Conservation (phyloP, 2,329 filamentous ascomycete species). For the Fusarium fujikuroi region DNA sequence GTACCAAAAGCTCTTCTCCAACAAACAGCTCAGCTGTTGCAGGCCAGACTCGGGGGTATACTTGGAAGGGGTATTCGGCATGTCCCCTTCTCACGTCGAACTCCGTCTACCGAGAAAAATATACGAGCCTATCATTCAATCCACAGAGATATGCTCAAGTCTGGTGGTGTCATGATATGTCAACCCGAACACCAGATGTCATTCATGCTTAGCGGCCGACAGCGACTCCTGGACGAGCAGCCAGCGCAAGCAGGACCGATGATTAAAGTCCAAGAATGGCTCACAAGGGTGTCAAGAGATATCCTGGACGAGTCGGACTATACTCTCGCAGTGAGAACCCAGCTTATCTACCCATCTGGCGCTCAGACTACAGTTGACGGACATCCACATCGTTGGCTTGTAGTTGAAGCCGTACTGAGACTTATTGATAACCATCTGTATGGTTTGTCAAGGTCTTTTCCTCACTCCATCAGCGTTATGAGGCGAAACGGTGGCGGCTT, state of each 20-base stretch:
- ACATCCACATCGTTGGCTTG: constrained; percentile 63
- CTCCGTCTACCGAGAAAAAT: constrained; percentile 46
- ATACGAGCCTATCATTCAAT: constrained; percentile 47
- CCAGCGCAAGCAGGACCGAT: constrained; percentile 58
- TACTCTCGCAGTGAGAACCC: constrained; percentile 64
- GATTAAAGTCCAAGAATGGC: constrained; percentile 62
- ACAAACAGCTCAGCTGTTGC: constrained; percentile 67
- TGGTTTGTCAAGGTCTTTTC: constrained; percentile 51
- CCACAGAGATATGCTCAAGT: constrained; percentile 53
- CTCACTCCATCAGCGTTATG: constrained; percentile 52
- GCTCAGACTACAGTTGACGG: constrained; percentile 62
- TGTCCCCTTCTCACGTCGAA: constrained; percentile 67
- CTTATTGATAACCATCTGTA: constrained; percentile 55
- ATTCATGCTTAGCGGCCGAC: constrained; percentile 70
- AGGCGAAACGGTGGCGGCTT: constrained; percentile 32
- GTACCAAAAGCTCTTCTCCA: constrained; percentile 67
- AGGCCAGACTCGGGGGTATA: constrained; percentile 65
- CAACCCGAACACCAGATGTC: constrained; percentile 74
- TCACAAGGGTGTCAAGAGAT: constrained; percentile 64
- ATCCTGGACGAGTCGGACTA: constrained; percentile 73
- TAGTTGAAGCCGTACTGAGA: constrained; percentile 54
- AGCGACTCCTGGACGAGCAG: constrained; percentile 63
- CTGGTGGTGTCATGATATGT: constrained; percentile 65
- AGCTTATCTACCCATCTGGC: constrained; percentile 69
- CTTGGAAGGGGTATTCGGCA: constrained; percentile 64